These are phyloP conservation scores for Pestalotiopsis sp. DNA, from an alignment of 2,329 filamentous ascomycete species.

Conservation along the genomic window DNA sequence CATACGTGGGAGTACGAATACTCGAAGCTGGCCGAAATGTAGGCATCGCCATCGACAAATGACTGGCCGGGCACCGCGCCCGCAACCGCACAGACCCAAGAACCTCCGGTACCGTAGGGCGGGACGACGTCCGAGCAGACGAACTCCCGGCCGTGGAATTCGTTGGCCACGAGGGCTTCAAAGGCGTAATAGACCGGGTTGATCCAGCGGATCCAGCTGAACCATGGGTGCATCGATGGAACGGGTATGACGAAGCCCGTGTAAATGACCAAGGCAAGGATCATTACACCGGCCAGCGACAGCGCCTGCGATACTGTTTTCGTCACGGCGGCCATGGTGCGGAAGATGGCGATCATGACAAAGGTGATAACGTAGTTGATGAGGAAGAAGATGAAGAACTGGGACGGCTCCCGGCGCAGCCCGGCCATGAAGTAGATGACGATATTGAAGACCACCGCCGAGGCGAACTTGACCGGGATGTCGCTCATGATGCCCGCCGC, in stretches of 20 bases:
- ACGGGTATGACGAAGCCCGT: constrained; percentile 59
- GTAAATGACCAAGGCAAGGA: constrained; percentile 62
- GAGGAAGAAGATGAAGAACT: constrained; percentile 79
- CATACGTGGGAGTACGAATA: constrained; percentile 63
- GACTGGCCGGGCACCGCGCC: constrained; percentile 56
- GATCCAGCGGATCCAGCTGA: constrained; percentile 75
- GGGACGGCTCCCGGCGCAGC: constrained; percentile 58
- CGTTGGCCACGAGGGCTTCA: constrained; percentile 74
- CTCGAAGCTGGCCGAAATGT: constrained; percentile 55
- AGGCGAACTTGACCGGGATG: constrained; percentile 54
- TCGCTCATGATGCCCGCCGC: constrained; percentile 19
- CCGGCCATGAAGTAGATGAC: constrained; percentile 60
- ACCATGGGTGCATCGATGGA: constrained; percentile 70
- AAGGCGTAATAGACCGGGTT: constrained; percentile 77
- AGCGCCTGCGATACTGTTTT: constrained; percentile 64
- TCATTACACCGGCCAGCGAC: constrained; percentile 53
- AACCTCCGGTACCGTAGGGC: constrained; percentile 46
- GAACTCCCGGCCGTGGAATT: constrained; percentile 63
- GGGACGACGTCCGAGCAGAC: constrained; percentile 56
- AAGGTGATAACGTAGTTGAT: constrained; percentile 69
- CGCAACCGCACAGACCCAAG: constrained; percentile 55
- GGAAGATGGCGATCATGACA: constrained; percentile 76
- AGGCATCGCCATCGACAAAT: constrained; percentile 63
- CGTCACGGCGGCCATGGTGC: constrained; percentile 72
- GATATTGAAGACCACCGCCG: constrained; percentile 54